phyloP scores from a whole-genome alignment of 805 yeast species.

The Jamesozyma spencerorum region DNA sequence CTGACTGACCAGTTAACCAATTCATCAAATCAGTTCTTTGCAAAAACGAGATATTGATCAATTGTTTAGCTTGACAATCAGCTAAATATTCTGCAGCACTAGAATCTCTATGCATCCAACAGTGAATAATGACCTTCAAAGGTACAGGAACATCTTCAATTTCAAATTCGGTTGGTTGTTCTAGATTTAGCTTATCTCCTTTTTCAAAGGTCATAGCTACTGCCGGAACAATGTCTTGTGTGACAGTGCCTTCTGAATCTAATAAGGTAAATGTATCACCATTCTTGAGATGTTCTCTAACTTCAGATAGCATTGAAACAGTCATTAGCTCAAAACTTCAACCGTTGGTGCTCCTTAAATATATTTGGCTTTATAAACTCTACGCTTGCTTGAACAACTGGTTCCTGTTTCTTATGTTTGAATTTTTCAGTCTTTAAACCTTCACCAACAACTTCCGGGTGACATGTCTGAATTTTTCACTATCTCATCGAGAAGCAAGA shows the following conservation, averaged over 20 bases:
- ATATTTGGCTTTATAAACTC: neutral
- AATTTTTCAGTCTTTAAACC: no score
- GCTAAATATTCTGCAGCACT: conserved; percentile 75
- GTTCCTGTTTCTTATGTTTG: no score
- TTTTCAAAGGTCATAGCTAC: conserved; percentile 18
- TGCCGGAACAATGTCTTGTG: conserved; percentile 34
- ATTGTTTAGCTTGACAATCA: conserved; percentile 52
- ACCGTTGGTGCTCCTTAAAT: neutral
- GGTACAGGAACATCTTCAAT: conserved; percentile 41
- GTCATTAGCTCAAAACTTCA: conserved; percentile 1
- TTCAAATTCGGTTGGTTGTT: conserved; percentile 45
- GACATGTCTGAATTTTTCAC: no score
- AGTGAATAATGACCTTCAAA: conserved; percentile 57
- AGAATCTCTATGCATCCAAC: conserved; percentile 68
- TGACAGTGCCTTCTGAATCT: conserved; percentile 15
- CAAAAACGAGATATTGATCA: conserved; percentile 68
- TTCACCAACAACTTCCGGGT: no score
- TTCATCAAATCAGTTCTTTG: conserved; percentile 77
- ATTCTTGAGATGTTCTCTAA: conserved; percentile 17
- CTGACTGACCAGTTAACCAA: conserved; percentile 68
- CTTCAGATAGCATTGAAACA: conserved; percentile 1
- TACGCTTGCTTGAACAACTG: no score
- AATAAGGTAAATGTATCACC: conserved; percentile 13
- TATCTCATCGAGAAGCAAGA: no score
- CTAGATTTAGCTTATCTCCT: conserved; percentile 27